Conservation (phyloP, 495 filamentous ascomycete species). For the Aspergillus saccharolyticus region DNA sequence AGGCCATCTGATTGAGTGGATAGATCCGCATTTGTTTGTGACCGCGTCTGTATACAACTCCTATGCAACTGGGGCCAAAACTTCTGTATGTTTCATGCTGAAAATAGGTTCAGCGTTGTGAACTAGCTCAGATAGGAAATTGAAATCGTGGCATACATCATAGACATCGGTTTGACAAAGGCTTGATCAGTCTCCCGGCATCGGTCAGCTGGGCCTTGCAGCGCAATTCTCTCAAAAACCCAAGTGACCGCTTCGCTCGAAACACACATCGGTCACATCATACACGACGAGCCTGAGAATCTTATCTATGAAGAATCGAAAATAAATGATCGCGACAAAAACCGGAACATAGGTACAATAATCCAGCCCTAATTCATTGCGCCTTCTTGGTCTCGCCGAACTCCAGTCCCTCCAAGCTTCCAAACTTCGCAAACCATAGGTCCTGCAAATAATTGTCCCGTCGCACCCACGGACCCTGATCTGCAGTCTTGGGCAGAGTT, state of each 20-base stretch:
- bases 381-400: constrained; percentile 26
- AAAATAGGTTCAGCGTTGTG: too few relatives aligned
- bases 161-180: too few relatives aligned
- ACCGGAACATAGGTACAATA: constrained; percentile 5
- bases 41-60: neutral
- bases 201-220: too few relatives aligned
- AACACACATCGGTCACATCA: neutral
- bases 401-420: constrained; percentile 38
- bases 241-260: too few relatives aligned
- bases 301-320: neutral
- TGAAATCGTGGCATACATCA: too few relatives aligned
- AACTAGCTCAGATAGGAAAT: too few relatives aligned
- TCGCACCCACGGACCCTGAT: constrained; percentile 50
- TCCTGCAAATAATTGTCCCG: constrained; percentile 52
- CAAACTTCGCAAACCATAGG: constrained; percentile 44
- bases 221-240: too few relatives aligned
- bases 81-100: too few relatives aligned
- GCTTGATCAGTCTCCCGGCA: too few relatives aligned
- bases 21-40: neutral
- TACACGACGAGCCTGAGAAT: too few relatives aligned
- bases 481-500: constrained; percentile 39
- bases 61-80: neutral
- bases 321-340: neutral
- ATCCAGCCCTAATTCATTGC: constrained; percentile 9
- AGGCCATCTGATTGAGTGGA: too few relatives aligned